Percentiles rank a stretch among this genome's conserved stretches.
Conservation (phyloP, 208 protist species). For the Leishmania aethiopica region DNA sequence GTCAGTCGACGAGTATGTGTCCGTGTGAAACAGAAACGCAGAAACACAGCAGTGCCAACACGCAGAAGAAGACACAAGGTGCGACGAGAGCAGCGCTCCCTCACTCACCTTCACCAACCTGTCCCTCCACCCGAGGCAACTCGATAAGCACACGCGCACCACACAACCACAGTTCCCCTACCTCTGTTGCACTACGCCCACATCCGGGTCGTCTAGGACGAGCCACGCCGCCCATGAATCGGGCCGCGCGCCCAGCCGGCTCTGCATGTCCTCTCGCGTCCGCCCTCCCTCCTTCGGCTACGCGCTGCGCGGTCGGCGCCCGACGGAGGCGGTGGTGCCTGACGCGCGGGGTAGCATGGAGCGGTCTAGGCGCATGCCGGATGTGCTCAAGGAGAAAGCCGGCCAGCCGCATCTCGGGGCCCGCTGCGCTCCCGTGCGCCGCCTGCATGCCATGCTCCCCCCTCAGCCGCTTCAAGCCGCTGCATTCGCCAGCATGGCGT, state of each 20-base stretch:
- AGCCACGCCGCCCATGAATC: background rate
- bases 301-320: background rate
- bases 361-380: background rate
- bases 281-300: background rate
- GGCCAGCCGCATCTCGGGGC: background rate
- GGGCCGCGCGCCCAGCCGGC: background rate
- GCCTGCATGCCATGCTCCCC: background rate
- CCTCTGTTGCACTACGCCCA: background rate
- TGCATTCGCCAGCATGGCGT: background rate
- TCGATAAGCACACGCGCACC: background rate
- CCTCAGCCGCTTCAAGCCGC: background rate
- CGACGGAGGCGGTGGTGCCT: background rate
- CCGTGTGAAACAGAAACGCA: too few relatives aligned
- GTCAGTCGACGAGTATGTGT: too few relatives aligned
- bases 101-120: too few relatives aligned
- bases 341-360: background rate
- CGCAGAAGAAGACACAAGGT: too few relatives aligned
- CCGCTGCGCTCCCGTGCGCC: background rate
- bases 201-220: background rate
- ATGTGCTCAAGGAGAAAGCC: background rate
- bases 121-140: too few relatives aligned
- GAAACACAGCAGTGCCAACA: too few relatives aligned
- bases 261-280: background rate
- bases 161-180: background rate
- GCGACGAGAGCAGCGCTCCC: rapidly evolving